Evolutionary conservation across 345 rosid genomes (phyloP), one percentile per base, ranked within the genome.

Genomic region (Eucalyptus grandis): DNA sequence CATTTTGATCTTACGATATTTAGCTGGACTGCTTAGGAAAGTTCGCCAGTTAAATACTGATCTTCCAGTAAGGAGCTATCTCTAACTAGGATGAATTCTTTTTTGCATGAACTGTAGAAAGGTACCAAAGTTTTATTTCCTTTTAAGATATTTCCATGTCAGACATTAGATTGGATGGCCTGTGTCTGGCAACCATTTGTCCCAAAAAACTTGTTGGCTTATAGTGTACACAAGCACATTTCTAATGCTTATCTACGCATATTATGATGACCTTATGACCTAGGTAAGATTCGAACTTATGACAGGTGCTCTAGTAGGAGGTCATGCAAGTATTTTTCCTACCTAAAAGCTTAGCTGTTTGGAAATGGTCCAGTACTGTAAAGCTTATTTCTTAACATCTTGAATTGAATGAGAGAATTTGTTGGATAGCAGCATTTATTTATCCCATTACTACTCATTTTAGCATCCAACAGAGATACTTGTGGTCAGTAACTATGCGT

Each of bases 11-110:
- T 92, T 98, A 92, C 94, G 97, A 89, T 96, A 91, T 92, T 40
- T 96, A n/a, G 99, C 97, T 8, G 96, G 97, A 85, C 90, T 96
- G 92, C 90, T 95, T 87, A 94, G 92, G 94, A 95, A 87, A 92
- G 92, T 93, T 86, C 94, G 98, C 53, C 96, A 92, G 89, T 95
- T 96, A 83, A 98, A 98, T 92, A 92, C 98, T 83, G 98, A 98
- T 93, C 98, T 98, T 89, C 95, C 94, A 94, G 99, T 97, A 91
- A 92, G 87, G 22, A 89, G 58, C 80, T 47, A 81, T 77, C 89
- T 49, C 49, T 87, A 37, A 30, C 27, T 51, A 40, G 87, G 21
- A 26, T 56, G 46, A 21, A 72, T 37, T 19, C 14, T 37, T 19
- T 72, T 37, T 37, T 72, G 83, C 46, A 9, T 21, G 83, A 72